Percentiles rank a stretch among this genome's conserved stretches.
phyloP scores from a whole-genome alignment of 306 rosid species.

The Medicago lupulina region DNA sequence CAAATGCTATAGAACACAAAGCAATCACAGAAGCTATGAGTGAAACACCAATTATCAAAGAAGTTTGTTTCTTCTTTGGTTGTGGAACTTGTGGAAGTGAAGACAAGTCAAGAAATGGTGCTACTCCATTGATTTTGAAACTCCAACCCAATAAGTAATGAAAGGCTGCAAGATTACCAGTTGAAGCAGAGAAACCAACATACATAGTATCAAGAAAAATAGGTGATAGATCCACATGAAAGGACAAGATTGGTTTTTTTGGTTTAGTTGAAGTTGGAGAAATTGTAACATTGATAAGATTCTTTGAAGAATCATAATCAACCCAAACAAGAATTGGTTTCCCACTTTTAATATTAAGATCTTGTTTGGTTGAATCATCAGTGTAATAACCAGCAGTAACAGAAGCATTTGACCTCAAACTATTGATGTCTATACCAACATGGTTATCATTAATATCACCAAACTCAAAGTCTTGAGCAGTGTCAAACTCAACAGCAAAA shows the following conservation, averaged over 20 bases:
- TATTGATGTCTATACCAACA: slow-evolving; percentile 76
- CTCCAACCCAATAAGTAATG: slow-evolving; percentile 87
- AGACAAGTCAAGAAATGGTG: slow-evolving; percentile 59
- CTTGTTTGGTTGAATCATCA: slow-evolving; percentile 40
- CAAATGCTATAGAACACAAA: slow-evolving; percentile 37
- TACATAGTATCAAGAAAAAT: slow-evolving; percentile 66
- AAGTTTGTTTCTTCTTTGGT: slow-evolving; percentile 59
- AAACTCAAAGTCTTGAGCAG: slow-evolving; percentile 84
- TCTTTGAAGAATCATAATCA: slow-evolving; percentile 64
- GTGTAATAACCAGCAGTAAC: slow-evolving; percentile 52
- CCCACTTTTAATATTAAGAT: slow-evolving; percentile 62
- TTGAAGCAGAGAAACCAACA: slow-evolving; percentile 87
- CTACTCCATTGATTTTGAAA: slow-evolving; percentile 67
- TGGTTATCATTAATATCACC: slow-evolving; percentile 80
- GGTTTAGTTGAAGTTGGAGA: slow-evolving; percentile 67
- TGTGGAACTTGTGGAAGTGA: slow-evolving; percentile 69
- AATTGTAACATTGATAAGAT: slow-evolving; percentile 53
- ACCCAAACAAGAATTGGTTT: slow-evolving; percentile 72
- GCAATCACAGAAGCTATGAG: slow-evolving; percentile 42
- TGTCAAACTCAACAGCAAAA: slow-evolving; percentile 84
- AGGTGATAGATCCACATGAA: slow-evolving; percentile 61
- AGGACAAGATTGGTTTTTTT: slow-evolving; percentile 56
- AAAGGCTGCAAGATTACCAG: slow-evolving; percentile 84
- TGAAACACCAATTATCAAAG: slow-evolving; percentile 50
- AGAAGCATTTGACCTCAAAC: slow-evolving; percentile 61